Evolutionary conservation across 2,329 filamentous ascomycete species (phyloP).

Genomic region (Nigrograna mackinnonii): DNA sequence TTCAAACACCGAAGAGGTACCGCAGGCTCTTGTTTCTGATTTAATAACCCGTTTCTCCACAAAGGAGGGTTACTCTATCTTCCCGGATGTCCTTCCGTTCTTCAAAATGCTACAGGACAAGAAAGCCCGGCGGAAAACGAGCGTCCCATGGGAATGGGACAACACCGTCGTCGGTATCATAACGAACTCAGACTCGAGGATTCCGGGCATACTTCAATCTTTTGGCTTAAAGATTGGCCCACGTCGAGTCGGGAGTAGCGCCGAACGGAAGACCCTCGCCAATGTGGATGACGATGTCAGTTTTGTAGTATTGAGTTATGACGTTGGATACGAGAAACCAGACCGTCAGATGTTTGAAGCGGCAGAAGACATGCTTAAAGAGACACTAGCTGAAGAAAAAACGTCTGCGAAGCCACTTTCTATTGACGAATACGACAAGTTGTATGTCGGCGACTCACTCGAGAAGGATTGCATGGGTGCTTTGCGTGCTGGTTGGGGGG

Average conservation of each 20-base stretch:
- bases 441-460: constrained; percentile 61
- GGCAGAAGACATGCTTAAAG: constrained; percentile 50
- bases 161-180: constrained; percentile 59
- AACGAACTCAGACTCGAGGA: constrained; percentile 67
- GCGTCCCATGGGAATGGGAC: constrained; percentile 37
- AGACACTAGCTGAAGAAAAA: constrained; percentile 27
- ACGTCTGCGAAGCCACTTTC: constrained; percentile 6
- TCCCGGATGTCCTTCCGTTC: constrained; percentile 50
- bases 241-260: constrained; percentile 15
- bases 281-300: constrained; percentile 47
- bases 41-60: constrained; percentile 60
- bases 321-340: constrained; percentile 65
- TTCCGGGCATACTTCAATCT: constrained; percentile 57
- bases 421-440: constrained; percentile 38
- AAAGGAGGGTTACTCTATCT: constrained; percentile 55
- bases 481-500: constrained; percentile 51
- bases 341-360: constrained; percentile 59
- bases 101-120: constrained; percentile 46
- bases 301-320: constrained; percentile 66
- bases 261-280: constrained; percentile 22
- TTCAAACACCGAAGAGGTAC: constrained; percentile 39
- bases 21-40: constrained; percentile 49
- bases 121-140: constrained; percentile 3
- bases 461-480: constrained; percentile 57
- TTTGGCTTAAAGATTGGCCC: constrained; percentile 54